These are phyloP conservation scores for Picea mariana DNA, from an alignment of 83 land plant species.

Conservation along the genomic window DNA sequence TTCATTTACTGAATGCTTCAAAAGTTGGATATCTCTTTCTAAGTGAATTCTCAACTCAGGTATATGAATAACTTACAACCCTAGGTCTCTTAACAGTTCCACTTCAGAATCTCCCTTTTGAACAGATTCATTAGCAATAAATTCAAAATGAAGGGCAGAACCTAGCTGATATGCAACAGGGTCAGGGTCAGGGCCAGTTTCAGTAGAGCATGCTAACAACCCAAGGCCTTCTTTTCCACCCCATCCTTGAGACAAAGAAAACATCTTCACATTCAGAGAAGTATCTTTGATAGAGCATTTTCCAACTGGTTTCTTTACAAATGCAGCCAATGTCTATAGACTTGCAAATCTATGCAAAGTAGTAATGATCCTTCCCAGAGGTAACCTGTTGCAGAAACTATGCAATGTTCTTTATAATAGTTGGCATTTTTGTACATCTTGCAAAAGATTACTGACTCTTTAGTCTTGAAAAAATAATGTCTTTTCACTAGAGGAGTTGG, in stretches of 20 bases:
- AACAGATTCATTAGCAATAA: conserved; percentile 55
- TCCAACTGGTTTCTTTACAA: conserved; percentile 81
- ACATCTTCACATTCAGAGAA: conserved; percentile 69
- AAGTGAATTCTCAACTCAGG: conserved; percentile 29
- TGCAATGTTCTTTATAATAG: too few species aligned
- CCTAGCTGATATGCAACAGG: conserved; percentile 57
- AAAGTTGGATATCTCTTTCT: conserved; percentile 70
- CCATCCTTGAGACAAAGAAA: conserved; percentile 98
- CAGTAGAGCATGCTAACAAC: conserved; percentile 71
- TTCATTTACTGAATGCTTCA: conserved; percentile 59
- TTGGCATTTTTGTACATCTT: too few species aligned
- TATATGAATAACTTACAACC: conserved; percentile 67
- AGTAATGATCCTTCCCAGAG: too few species aligned
- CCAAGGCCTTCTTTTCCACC: conserved; percentile 98
- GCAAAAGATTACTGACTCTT: too few species aligned
- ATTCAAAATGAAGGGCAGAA: conserved; percentile 95
- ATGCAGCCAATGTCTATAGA: conserved; percentile 84
- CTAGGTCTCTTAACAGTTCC: too few species aligned
- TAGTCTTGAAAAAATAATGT: too few species aligned
- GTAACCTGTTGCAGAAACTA: too few species aligned
- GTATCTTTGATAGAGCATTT: conserved; percentile 66
- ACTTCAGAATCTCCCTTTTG: conserved; percentile 4
- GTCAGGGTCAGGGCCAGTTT: conserved; percentile 30
- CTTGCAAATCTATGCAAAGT: conserved; percentile 34
- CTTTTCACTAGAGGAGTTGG: too few species aligned